Percentiles rank a stretch among this genome's conserved stretches.
phyloP scores from a whole-genome alignment of 495 filamentous ascomycete genomes.

The Penicillium flavigenum region DNA sequence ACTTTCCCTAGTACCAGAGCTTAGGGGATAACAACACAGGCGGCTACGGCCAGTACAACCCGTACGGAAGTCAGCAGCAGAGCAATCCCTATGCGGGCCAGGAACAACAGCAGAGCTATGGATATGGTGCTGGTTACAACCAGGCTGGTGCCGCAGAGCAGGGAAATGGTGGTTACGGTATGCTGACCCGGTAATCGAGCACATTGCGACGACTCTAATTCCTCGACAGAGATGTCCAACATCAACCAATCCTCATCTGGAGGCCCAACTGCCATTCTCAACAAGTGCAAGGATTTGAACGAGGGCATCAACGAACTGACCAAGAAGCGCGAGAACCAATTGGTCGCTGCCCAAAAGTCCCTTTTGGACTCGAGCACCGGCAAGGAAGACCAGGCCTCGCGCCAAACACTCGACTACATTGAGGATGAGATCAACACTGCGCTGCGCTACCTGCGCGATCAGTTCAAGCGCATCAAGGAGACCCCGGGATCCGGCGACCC shows the following conservation, averaged over 20 bases:
- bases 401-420: constrained; percentile 58
- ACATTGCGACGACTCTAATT: constrained; percentile 17
- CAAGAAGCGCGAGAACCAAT: constrained; percentile 40
- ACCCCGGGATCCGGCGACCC: constrained; percentile 69
- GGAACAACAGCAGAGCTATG: constrained; percentile 39
- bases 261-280: constrained; percentile 72
- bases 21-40: constrained; percentile 36
- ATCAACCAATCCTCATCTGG: constrained; percentile 48
- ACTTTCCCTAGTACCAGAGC: constrained; percentile 32
- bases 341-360: constrained; percentile 41
- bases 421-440: constrained; percentile 77
- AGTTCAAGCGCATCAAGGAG: constrained; percentile 75
- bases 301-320: constrained; percentile 57
- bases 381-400: constrained; percentile 45
- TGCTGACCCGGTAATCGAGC: constrained; percentile 16
- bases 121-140: constrained; percentile 41
- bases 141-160: constrained; percentile 44
- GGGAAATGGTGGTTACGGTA: constrained; percentile 45
- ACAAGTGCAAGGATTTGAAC: constrained; percentile 78
- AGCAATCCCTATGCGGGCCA: constrained; percentile 40
- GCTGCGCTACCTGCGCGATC: constrained; percentile 71
- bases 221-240: constrained; percentile 63
- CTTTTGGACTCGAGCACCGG: constrained; percentile 45
- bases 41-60: constrained; percentile 63
- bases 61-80: constrained; percentile 53